Evolutionary conservation across 192 early-diverging fungal genomes (phyloP).

Genomic region (Rhizoclosmatium globosum): DNA sequence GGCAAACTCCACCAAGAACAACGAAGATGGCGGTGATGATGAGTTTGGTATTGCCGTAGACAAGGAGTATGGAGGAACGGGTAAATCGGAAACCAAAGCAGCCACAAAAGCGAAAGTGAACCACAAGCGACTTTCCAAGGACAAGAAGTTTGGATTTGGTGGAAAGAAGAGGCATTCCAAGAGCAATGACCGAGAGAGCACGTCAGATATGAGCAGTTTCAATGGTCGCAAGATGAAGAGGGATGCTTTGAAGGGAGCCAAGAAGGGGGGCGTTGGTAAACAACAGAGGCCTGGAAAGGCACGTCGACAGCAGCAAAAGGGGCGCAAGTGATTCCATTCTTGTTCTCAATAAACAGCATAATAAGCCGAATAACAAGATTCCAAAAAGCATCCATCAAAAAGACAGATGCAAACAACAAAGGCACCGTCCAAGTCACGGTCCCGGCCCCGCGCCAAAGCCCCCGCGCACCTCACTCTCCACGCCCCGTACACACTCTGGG

Average conservation of each 20-base stretch:
- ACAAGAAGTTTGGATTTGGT: constrained; percentile 92
- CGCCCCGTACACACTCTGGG: background rate
- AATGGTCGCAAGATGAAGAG: constrained; percentile 54
- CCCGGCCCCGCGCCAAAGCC: too few species aligned
- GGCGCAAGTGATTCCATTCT: background rate
- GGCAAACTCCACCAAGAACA: constrained; percentile 62
- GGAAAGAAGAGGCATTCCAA: constrained; percentile 84
- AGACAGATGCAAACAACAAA: too few species aligned
- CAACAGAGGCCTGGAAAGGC: constrained; percentile 25
- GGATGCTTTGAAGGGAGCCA: constrained; percentile 14
- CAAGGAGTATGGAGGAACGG: constrained; percentile 39
- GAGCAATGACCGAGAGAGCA: constrained; percentile 80
- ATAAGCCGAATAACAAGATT: too few species aligned
- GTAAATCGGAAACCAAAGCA: constrained; percentile 26
- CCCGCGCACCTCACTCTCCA: background rate
- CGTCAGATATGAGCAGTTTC: constrained; percentile 77
- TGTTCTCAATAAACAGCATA: too few species aligned
- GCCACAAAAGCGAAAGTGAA: constrained; percentile 38
- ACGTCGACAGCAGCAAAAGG: constrained; percentile 1
- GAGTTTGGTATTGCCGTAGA: constrained; percentile 80
- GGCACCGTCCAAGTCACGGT: too few species aligned
- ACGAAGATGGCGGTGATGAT: constrained; percentile 52
- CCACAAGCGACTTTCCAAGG: constrained; percentile 72
- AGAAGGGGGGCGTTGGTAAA: constrained; percentile 12
- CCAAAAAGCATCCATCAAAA: too few species aligned